A percentile compares a stretch with the other conserved stretches of the same genome.
These are phyloP conservation scores for Parasitella parasitica DNA, from an alignment of 371 early-diverging fungal genomes.

Conservation along the genomic window DNA sequence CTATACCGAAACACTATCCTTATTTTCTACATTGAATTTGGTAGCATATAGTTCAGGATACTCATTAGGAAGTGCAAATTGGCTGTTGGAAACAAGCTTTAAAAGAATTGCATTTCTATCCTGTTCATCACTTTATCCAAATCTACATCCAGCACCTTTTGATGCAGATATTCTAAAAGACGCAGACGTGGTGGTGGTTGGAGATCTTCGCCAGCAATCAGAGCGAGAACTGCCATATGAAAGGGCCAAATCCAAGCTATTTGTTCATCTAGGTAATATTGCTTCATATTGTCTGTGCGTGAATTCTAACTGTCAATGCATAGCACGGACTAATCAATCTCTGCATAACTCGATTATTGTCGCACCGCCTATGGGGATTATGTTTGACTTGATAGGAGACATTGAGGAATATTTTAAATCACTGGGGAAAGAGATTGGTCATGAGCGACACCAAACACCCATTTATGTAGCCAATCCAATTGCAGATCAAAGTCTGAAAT, in stretches of 20 bases:
- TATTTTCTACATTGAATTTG: conserved; percentile 45
- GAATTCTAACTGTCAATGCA: too few species aligned
- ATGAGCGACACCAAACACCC: conserved; percentile 45
- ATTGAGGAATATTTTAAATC: conserved; percentile 54
- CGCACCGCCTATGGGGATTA: conserved; percentile 64
- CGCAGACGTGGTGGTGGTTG: conserved; percentile 56
- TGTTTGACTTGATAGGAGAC: conserved; percentile 74
- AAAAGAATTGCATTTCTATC: conserved; percentile 69
- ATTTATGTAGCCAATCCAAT: conserved; percentile 76
- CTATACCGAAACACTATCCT: conserved; percentile 51
- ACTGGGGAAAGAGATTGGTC: conserved; percentile 44
- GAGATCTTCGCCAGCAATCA: conserved; percentile 34
- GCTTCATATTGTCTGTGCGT: too few species aligned
- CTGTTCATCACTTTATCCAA: conserved; percentile 57
- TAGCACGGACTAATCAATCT: conserved; percentile 57
- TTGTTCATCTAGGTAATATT: conserved; percentile 38
- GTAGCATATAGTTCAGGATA: conserved; percentile 68
- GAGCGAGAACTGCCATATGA: conserved; percentile 18
- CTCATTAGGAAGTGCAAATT: conserved; percentile 71
- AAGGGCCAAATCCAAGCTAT: conserved; percentile 18
- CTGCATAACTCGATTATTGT: conserved; percentile 74
- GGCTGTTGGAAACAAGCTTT: conserved; percentile 65
- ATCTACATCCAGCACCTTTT: conserved; percentile 72
- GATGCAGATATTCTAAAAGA: conserved; percentile 58
- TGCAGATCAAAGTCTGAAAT: conserved; percentile 75